These are phyloP conservation scores for Pseudocercospora musae DNA, from an alignment of 2,329 filamentous ascomycete genomes.

Conservation along the genomic window DNA sequence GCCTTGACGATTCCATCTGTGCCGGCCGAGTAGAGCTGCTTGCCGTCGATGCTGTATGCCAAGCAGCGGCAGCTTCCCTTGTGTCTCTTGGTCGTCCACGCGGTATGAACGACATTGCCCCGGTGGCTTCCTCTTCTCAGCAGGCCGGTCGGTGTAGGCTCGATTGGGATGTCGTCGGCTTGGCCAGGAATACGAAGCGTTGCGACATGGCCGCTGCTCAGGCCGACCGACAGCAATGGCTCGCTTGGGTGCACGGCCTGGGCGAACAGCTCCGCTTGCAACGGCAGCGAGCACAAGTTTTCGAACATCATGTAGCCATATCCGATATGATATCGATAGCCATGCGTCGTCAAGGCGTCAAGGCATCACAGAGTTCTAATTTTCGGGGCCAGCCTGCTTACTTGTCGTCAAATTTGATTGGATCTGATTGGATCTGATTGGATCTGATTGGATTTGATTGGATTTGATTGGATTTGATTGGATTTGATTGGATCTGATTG, in stretches of 20 bases:
- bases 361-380: background rate
- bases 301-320: constrained; percentile 69
- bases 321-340: no score
- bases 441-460: no score
- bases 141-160: constrained; percentile 3
- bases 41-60: constrained; percentile 74
- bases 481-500: no score
- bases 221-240: constrained; percentile 80
- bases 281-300: constrained; percentile 83
- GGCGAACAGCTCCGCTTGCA: constrained; percentile 81
- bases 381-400: background rate
- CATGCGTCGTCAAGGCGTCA: background rate
- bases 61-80: constrained; percentile 89
- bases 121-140: constrained; percentile 52
- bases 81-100: constrained; percentile 85
- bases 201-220: constrained; percentile 81
- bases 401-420: no score
- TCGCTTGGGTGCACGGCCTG: constrained; percentile 82
- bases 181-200: constrained; percentile 67
- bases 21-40: constrained; percentile 59
- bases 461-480: no score
- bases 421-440: no score
- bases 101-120: constrained; percentile 71
- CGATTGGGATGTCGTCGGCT: constrained; percentile 47
- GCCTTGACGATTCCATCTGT: constrained; percentile 63